phyloP scores from a whole-genome alignment of 192 early-diverging fungal species.

The Umbelopsis sp. region DNA sequence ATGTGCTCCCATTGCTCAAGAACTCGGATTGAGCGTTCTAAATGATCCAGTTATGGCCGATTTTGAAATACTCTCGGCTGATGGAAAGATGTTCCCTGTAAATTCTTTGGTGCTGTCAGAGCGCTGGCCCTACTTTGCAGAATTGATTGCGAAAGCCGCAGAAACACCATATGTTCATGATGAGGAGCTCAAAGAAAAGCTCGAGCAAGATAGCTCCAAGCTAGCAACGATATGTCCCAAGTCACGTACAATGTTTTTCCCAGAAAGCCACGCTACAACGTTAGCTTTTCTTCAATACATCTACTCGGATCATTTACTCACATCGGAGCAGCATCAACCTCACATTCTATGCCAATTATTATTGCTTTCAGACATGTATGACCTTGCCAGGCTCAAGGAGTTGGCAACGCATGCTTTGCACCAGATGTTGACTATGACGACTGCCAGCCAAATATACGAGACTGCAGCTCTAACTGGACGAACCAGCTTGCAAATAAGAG shows the following conservation, averaged over 20 bases:
- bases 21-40: constrained; percentile 57
- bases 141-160: constrained; percentile 27
- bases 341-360: constrained; percentile 66
- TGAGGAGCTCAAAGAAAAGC: constrained; percentile 10
- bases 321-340: constrained; percentile 65
- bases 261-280: constrained; percentile 33
- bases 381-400: constrained; percentile 57
- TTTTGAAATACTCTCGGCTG: constrained; percentile 55
- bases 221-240: constrained; percentile 11
- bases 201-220: neutral
- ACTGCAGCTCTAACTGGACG: constrained; percentile 65
- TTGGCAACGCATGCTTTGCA: constrained; percentile 61
- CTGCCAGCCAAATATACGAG: constrained; percentile 67
- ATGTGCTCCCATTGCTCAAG: constrained; percentile 52
- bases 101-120: constrained; percentile 54
- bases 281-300: constrained; percentile 44
- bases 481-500: constrained; percentile 63
- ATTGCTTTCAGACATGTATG: constrained; percentile 60
- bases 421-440: constrained; percentile 59
- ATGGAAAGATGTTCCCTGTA: constrained; percentile 50
- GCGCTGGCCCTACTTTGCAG: constrained; percentile 59
- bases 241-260: constrained; percentile 27
- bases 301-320: constrained; percentile 58
- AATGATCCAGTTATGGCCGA: constrained; percentile 58
- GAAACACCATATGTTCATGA: constrained; percentile 3